A percentile compares a stretch with the other conserved stretches of the same genome.
Conservation (phyloP, 2,329 filamentous ascomycete genomes). For the Fusarium graminum region DNA sequence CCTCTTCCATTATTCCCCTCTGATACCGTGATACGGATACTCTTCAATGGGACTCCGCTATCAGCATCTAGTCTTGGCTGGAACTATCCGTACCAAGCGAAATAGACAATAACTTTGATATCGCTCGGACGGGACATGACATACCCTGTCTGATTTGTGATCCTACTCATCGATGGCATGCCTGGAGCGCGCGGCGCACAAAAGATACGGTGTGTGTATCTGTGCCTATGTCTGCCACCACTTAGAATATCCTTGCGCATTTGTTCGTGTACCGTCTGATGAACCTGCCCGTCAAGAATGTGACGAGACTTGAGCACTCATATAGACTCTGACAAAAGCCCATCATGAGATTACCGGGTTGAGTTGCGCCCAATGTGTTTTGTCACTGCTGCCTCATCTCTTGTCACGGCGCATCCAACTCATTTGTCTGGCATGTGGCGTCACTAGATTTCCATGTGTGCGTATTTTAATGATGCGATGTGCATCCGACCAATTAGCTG, state of each 20-base stretch:
- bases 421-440: conserved; percentile 43
- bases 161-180: conserved; percentile 37
- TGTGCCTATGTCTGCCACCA: conserved; percentile 33
- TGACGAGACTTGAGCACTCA: conserved; percentile 33
- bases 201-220: conserved; percentile 46
- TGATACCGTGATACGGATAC: neutral
- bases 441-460: conserved; percentile 41
- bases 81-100: conserved; percentile 36
- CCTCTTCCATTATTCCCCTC: conserved; percentile 11
- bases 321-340: conserved; percentile 6
- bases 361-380: conserved; percentile 24
- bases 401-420: conserved; percentile 32
- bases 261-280: conserved; percentile 17
- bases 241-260: conserved; percentile 12
- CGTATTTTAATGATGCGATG: conserved; percentile 32
- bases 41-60: conserved; percentile 20
- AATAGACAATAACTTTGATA: conserved; percentile 36
- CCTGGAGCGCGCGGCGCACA: conserved; percentile 32
- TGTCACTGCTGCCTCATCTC: conserved; percentile 34
- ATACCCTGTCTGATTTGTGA: conserved; percentile 29
- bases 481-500: conserved; percentile 27
- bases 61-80: conserved; percentile 9
- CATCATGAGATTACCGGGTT: conserved; percentile 7
- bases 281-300: conserved; percentile 29
- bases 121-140: conserved; percentile 20